Conservation (phyloP, 2,329 filamentous ascomycete species). For the Aspergillus sp. region DNA sequence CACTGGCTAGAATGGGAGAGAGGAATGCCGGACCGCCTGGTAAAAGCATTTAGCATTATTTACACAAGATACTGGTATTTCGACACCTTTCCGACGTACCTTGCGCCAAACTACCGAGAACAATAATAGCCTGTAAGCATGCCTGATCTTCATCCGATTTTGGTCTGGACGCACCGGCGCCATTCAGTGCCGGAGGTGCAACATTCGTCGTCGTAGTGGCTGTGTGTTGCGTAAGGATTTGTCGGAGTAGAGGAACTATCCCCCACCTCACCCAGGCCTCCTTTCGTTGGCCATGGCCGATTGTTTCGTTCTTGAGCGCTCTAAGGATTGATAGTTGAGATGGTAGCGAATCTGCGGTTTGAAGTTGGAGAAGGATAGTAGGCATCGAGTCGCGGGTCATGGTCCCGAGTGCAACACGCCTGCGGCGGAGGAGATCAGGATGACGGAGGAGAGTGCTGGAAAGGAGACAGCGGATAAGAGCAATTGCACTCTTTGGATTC, state of each 20-base stretch:
- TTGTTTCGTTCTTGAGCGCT: slow-evolving; percentile 75
- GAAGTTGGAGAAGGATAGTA: slow-evolving; percentile 51
- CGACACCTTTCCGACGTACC: slow-evolving; percentile 43
- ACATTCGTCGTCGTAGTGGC: slow-evolving; percentile 29
- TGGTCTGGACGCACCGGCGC: slow-evolving; percentile 23
- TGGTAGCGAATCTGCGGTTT: slow-evolving; percentile 41
- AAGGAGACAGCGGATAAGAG: no score
- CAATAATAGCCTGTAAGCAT: slow-evolving; percentile 69
- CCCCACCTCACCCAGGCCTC: slow-evolving; percentile 66
- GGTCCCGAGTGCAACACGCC: slow-evolving; percentile 22
- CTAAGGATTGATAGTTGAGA: slow-evolving; percentile 52
- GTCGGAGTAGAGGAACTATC: slow-evolving; percentile 48
- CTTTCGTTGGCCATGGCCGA: slow-evolving; percentile 83
- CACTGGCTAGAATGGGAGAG: slow-evolving; percentile 60
- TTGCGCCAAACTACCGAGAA: slow-evolving; percentile 77
- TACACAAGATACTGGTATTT: not conserved
- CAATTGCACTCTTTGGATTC: no score
- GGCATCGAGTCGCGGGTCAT: slow-evolving; percentile 51
- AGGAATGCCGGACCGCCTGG: slow-evolving; percentile 74
- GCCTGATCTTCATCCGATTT: slow-evolving; percentile 58
- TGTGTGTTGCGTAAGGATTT: slow-evolving; percentile 36
- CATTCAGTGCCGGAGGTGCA: slow-evolving; percentile 21
- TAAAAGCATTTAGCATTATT: slow-evolving; percentile 1
- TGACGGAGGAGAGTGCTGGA: not conserved
- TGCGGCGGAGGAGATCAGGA: slow-evolving; percentile 13